phyloP scores from a whole-genome alignment of 1,284 basidiomycete species.

The Apiotrichum porosum region DNA sequence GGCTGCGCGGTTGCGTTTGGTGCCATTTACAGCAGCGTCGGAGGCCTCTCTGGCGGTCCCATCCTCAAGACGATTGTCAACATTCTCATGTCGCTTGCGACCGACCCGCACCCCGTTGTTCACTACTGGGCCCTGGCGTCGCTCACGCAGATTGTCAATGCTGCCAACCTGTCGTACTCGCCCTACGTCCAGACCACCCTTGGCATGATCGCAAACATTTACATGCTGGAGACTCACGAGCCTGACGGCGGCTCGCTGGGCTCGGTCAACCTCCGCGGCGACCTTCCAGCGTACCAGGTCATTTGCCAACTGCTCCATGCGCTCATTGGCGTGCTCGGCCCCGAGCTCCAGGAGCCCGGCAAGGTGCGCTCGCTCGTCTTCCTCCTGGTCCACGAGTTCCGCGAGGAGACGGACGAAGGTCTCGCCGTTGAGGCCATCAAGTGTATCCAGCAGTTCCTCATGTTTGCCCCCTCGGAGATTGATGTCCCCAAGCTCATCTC shows the following conservation, averaged over 20 bases:
- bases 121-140: conserved; percentile 90
- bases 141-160: conserved; percentile 79
- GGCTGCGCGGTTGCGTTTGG: conserved; percentile 93
- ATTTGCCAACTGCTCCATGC: conserved; percentile 90
- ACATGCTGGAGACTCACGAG: conserved; percentile 88
- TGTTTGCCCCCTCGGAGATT: conserved; percentile 84
- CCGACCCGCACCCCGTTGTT: conserved; percentile 93
- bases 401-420: conserved; percentile 77
- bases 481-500: conserved; percentile 71
- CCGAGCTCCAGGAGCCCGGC: conserved; percentile 85
- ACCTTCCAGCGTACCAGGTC: conserved; percentile 84
- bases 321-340: conserved; percentile 87
- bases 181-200: conserved; percentile 84
- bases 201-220: conserved; percentile 85
- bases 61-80: conserved; percentile 94
- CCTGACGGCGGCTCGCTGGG: conserved; percentile 81
- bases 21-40: conserved; percentile 88
- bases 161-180: conserved; percentile 86
- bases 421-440: conserved; percentile 90
- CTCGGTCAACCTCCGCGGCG: conserved; percentile 81
- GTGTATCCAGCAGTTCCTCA: conserved; percentile 91
- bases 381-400: conserved; percentile 80
- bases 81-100: conserved; percentile 89
- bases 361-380: conserved; percentile 76
- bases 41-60: conserved; percentile 87